Evolutionary conservation across 345 rosid genomes (phyloP).

Genomic region (Sonneratia alba): DNA sequence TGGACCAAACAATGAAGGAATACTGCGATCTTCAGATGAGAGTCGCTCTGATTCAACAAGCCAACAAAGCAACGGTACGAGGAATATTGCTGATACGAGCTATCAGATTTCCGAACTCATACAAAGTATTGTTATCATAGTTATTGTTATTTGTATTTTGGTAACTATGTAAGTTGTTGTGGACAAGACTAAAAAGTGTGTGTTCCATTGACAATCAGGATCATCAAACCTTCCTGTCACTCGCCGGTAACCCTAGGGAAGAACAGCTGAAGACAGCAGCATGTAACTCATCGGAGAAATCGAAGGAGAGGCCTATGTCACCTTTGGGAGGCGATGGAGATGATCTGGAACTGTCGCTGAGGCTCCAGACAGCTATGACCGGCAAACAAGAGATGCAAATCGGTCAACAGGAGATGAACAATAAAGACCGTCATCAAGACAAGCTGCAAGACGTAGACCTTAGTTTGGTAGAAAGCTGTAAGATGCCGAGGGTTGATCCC

Average conservation of each 20-base stretch:
- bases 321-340: conserved; percentile 5
- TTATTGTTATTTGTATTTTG: not conserved
- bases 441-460: conserved; percentile 2
- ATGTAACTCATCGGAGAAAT: not conserved
- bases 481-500: conserved; percentile 23
- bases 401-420: conserved; percentile 6
- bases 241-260: not conserved
- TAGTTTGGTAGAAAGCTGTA: not conserved
- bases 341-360: conserved; percentile 43
- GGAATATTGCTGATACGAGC: not conserved
- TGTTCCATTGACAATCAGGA: not conserved
- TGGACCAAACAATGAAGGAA: conserved; percentile 54
- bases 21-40: conserved; percentile 41
- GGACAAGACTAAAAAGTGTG: not conserved
- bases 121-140: not conserved
- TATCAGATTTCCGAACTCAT: not conserved
- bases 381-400: conserved; percentile 5
- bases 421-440: conserved; percentile 1
- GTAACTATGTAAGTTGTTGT: not conserved
- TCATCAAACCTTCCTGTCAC: not conserved
- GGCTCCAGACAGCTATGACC: conserved; percentile 19
- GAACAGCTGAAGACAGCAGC: not conserved
- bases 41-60: conserved; percentile 33
- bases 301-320: conserved; percentile 1
- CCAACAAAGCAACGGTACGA: conserved; percentile 21